phyloP scores from a whole-genome alignment of 768 basidiomycete genomes.

The Coprinopsis sp. region DNA sequence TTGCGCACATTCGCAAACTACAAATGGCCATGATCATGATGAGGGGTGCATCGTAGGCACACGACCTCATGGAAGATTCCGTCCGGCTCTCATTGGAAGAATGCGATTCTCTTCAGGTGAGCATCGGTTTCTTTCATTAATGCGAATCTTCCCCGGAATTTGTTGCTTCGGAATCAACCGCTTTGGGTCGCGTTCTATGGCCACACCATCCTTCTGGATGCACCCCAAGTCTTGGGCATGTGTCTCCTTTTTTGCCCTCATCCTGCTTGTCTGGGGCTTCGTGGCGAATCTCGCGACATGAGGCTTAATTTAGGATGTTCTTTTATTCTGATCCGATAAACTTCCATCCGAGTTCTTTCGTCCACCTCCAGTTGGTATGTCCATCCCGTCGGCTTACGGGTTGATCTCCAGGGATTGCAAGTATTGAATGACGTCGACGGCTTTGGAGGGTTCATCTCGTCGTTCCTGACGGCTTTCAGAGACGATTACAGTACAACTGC shows the following conservation, averaged over 20 bases:
- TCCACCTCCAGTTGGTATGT: too few relatives aligned
- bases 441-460: constrained; percentile 62
- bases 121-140: background rate
- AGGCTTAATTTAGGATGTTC: too few relatives aligned
- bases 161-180: too few relatives aligned
- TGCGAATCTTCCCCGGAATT: too few relatives aligned
- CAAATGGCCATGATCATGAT: too few relatives aligned
- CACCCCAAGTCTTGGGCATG: background rate
- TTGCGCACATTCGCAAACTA: too few relatives aligned
- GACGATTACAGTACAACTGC: constrained; percentile 70
- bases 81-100: constrained; percentile 70
- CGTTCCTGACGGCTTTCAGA: constrained; percentile 54
- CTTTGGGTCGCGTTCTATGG: too few relatives aligned
- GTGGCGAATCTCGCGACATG: background rate
- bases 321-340: too few relatives aligned
- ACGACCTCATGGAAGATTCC: constrained; percentile 63
- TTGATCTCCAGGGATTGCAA: constrained; percentile 82
- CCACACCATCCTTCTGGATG: background rate
- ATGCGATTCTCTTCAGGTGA: constrained; percentile 69
- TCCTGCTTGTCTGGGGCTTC: background rate
- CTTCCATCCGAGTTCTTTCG: too few relatives aligned
- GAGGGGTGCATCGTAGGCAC: constrained; percentile 37
- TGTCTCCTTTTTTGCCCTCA: constrained; percentile 1
- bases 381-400: too few relatives aligned
- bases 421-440: constrained; percentile 53